Base-by-base conservation (phyloP, 177 flowering plant genomes). In the Vitis hybrid region DNA sequence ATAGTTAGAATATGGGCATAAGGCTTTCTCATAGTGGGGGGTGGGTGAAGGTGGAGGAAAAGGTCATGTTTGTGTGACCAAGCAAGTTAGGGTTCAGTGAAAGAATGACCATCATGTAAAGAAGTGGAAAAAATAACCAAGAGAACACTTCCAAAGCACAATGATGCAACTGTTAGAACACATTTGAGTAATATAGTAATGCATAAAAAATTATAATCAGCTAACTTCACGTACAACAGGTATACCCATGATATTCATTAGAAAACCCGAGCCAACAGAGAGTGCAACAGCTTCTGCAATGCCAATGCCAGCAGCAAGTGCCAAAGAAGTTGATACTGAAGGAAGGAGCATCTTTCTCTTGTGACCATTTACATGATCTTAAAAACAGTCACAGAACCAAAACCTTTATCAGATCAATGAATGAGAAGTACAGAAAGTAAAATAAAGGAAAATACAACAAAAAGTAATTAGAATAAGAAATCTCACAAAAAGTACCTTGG, bases 201-300 rank as follows among this genome's bases (percentile, higher is more conserved):
- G 3, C 58, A 19, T 49, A n/a, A 52, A 71, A 68, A 63, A 39
- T 39, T 45, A 60, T n/a, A 71, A 73, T 74, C 75, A 55, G 83
- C 53, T 58, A 76, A 70, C 16, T 55, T 57, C 74, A 91, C 98
- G 78, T 93, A 95, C 99, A 84, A 81, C 89, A 78, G 94, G 82
- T 89, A 95, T 90, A 88, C 98, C 98, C 98, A 93, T 88, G 85
- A 87, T 75, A 87, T 87, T 87, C 92, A 91, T 78, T 55, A 93
- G 76, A 75, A 73, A 83, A 26, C 93, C 91, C 7, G 99, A 90
- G 68, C 99, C 97, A 70, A 75, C 3, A 48, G 75, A 89, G 26
- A 95, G 92, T 16, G 86, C 91, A 76, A 91, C 66, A 56, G 97
- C 81, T 83, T 93, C 97, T 33, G 80, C 86, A 76, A 95, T 68